phyloP scores from a whole-genome alignment of 345 rosid genomes.

The Ceriops decandra region DNA sequence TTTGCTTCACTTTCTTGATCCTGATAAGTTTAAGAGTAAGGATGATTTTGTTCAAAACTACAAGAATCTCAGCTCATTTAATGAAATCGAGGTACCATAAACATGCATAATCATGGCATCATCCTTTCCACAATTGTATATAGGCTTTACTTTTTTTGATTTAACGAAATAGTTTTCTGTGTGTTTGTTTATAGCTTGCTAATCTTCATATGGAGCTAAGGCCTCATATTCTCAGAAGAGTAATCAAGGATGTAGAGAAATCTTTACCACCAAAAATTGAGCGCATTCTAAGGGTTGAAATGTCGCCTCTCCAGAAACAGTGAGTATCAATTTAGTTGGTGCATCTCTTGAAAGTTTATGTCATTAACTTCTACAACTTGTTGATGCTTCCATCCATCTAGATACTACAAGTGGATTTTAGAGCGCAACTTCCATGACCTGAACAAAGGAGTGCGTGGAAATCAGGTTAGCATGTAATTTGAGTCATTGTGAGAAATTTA shows the following conservation, averaged over 20 bases:
- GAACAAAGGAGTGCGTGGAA: slow-evolving; percentile 99
- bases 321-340: slow-evolving; percentile 28
- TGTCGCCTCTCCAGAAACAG: slow-evolving; percentile 99
- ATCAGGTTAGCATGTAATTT: slow-evolving; percentile 63
- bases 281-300: slow-evolving; percentile 97
- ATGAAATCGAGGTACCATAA: slow-evolving; percentile 75
- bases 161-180: slow-evolving; percentile 9
- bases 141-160: neutral
- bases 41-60: slow-evolving; percentile 95
- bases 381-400: slow-evolving; percentile 27
- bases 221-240: slow-evolving; percentile 97
- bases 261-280: slow-evolving; percentile 98
- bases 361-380: neutral
- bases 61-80: slow-evolving; percentile 95
- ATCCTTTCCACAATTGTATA: neutral
- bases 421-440: slow-evolving; percentile 98
- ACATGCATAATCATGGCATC: slow-evolving; percentile 8
- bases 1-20: slow-evolving; percentile 93
- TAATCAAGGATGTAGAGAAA: slow-evolving; percentile 98
- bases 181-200: slow-evolving; percentile 59
- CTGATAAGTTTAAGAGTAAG: slow-evolving; percentile 82
- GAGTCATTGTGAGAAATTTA: neutral
- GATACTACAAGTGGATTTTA: slow-evolving; percentile 98
- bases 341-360: neutral
- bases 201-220: slow-evolving; percentile 96